Evolutionary conservation across 148 eudicot genomes (phyloP), one percentile per base, ranked within the genome.

Genomic region (Cornus florida): DNA sequence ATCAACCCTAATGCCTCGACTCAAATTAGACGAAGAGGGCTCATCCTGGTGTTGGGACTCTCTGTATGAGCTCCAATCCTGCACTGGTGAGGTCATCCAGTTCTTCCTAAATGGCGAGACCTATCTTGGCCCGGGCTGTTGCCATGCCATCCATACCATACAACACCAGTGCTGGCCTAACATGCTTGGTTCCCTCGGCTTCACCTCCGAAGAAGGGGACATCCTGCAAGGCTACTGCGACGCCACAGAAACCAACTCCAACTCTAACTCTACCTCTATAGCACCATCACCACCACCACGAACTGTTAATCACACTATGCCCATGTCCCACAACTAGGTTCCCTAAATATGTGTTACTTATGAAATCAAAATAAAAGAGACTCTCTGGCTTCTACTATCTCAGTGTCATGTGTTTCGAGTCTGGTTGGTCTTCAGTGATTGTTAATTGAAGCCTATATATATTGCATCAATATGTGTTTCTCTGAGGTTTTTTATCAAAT

Each of bases 101-200:
- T 92, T 92, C 65, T 89, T 92, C 68, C 75, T 88, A 57, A 87
- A 86, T 72, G 95, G 95, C 0, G 89, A 92, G 74, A 81, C 90
- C 0, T 80, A 81, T 50, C 75, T 92, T 9, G 95, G 91, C 24
- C 77, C 64, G 2, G 80, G 72, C 2, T 92, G 96, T 66, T 90
- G 96, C 60, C 32, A 53, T 16, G 96, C 92, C 1, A 84, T 92
- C 71, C 62, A 80, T 11, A 53, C 74, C 33, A 88, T 90, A 31
- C 84, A 81, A 65, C 86, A 82, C 33, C 78, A 77, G 38, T 92
- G 95, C 67, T 92, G 93, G 95, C 92, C 95, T 22, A 48, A 78
- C 23, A 78, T 92, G 86, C 72, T 92, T 16, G 75, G 78, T 22
- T 79, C 91, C 1, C 73, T 92, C 69, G 95, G 95, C 65, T 85